Evolutionary conservation across 2,329 filamentous ascomycete genomes (phyloP), one percentile per base, ranked within the genome.

Genomic region (Stagonosporopsis vannaccii): DNA sequence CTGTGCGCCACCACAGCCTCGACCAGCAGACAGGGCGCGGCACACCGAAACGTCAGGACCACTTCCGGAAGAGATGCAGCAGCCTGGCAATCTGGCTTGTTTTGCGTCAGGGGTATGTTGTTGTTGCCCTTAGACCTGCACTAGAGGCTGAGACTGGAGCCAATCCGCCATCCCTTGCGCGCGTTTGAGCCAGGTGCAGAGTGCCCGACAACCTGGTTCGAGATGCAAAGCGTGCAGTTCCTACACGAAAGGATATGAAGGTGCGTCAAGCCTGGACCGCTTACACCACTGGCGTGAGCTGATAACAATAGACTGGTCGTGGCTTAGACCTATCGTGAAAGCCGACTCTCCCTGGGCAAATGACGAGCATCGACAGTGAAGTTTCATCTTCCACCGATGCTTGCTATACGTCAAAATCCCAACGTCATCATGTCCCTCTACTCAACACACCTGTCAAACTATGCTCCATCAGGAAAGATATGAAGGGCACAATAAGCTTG

Each of bases 131-230:
- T 49, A 49, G 45, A 44, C 37, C 35, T 37, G 49, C 47, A 50
- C 56, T 41, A 50, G 49, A 44, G 37, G 52, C 51, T 54, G 48
- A 49, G 40, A 56, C 17, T 52, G 46, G 39, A 42, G 28, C 19
- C 20, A 39, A 42, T 33, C 39, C 22, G 30, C 33, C 35, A 35
- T 57, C 59, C 64, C 62, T 67, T 69, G 60, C 49, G 61, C 66
- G 59, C 60, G 58, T 58, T n/a, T 54, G 42, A 42, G 53, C 55
- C 41, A 36, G 54, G 61, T 49, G 45, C 42, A 30, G 30, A 40
- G 19, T 59, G 41, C 32, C 68, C 68, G 59, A 41, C 13, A 45
- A 71, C 66, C 66, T 32, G 67, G 68, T 68, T 32, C 48, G 56
- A 54, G 55, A 15, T 22, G 33, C 37, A 49, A 55, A 65, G 60